Evolutionary conservation across 305 asterid species (phyloP).

Genomic region (Striga hermonthica): DNA sequence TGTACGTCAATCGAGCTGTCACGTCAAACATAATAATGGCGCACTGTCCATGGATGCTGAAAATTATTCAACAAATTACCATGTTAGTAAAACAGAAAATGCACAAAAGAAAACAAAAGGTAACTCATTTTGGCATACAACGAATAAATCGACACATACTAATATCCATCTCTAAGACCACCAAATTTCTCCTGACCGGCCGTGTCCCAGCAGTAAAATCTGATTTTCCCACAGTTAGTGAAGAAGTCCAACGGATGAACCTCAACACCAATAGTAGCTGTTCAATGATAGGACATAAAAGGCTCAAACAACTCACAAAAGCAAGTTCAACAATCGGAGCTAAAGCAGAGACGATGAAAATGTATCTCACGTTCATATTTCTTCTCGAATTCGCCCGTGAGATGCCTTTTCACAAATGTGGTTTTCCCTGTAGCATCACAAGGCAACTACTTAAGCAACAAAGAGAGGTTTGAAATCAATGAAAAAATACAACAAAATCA

Average conservation of each 20-base stretch:
- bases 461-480: neutral
- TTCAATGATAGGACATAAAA: neutral
- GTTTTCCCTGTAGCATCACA: constrained; percentile 59
- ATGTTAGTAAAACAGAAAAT: neutral
- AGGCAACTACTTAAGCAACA: neutral
- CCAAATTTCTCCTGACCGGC: constrained; percentile 90
- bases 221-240: constrained; percentile 75
- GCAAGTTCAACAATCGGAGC: neutral
- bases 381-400: constrained; percentile 90
- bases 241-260: constrained; percentile 81
- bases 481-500: neutral
- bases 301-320: neutral
- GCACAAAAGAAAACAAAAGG: neutral
- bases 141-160: constrained; percentile 45
- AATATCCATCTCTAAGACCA: constrained; percentile 86
- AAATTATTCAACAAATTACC: constrained; percentile 14
- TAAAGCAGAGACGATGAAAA: neutral
- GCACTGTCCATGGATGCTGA: constrained; percentile 90
- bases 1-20: constrained; percentile 79
- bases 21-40: constrained; percentile 92
- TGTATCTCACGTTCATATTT: constrained; percentile 73
- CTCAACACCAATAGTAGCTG: constrained; percentile 85
- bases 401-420: constrained; percentile 81
- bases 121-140: no score
- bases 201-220: constrained; percentile 90